Base-by-base conservation (phyloP, 2,329 filamentous ascomycete species). In the Lachnellula cervina region DNA sequence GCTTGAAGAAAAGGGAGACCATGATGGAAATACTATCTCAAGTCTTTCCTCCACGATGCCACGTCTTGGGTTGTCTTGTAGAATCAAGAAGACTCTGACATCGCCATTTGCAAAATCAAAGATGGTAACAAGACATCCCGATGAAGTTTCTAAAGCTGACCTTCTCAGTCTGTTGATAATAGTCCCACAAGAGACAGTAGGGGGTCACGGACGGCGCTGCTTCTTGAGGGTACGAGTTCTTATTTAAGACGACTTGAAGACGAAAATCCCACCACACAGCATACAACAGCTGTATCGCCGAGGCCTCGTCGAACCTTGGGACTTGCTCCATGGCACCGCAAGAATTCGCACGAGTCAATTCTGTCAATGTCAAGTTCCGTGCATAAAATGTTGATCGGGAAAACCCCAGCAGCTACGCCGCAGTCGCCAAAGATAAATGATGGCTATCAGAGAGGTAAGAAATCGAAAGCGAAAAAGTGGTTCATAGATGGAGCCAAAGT, bases 311-410 rank as follows among this genome's bases (percentile, higher is more conserved):
- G 62, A 40, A 47, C 48, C 35, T 64, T 68, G 44, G 68, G 67
- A 8, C 51, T 68, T 32, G 66, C 68, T 23, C 68, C 68, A n/a
- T 70, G 68, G 68, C 67, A 69, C 49, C 64, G 64, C 14, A 62
- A 52, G 44, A 50, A 50, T 13, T 70, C 68, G 2, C 56, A 64
- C 8, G 66, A 65, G 28, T 67, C 66, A 4, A 32, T 68, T 3
- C 19, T 64, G 1, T 69, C 64, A 14, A 59, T 58, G 6, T 63
- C 68, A 25, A 69, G 66, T 32, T 70, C 68, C 6, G 52, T 70
- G 17, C 62, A 61, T 28, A 61, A 61, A 34, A 21, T 70, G 8
- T 40, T 70, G 17, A 63, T 67, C 48, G 68, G 69, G 2, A 63
- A 61, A 34, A 60, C 66, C 3, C 69, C 68, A 19, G 13, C 37